Percentiles rank a stretch among this genome's conserved stretches.
phyloP scores from a whole-genome alignment of 768 basidiomycete species.

The Mycena haematopus region DNA sequence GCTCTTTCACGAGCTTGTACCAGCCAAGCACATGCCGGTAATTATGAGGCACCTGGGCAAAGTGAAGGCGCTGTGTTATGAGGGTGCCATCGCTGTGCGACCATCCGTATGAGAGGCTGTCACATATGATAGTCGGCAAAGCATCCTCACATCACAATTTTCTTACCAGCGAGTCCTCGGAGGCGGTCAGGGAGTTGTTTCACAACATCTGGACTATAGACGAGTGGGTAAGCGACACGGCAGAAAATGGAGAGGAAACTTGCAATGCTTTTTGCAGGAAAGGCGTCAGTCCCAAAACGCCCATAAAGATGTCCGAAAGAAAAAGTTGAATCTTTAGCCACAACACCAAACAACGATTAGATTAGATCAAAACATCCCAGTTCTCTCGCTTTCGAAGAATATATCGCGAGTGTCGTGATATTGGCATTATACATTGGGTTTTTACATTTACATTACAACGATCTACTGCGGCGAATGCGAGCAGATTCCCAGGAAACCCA shows the following conservation, averaged over 20 bases:
- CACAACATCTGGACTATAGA: conserved; percentile 66
- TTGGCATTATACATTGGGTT: neutral
- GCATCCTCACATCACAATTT: conserved; percentile 70
- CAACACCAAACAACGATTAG: neutral
- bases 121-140: conserved; percentile 9
- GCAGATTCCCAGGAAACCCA: neutral
- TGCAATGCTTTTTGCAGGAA: conserved; percentile 29
- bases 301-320: conserved; percentile 19
- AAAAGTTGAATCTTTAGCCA: neutral
- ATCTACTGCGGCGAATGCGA: conserved; percentile 8
- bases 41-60: conserved; percentile 64
- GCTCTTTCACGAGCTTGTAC: conserved; percentile 72
- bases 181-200: conserved; percentile 70
- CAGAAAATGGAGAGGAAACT: neutral
- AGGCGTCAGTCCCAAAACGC: conserved; percentile 29
- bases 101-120: conserved; percentile 16
- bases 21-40: conserved; percentile 80
- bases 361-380: neutral
- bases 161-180: conserved; percentile 65
- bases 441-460: conserved; percentile 3
- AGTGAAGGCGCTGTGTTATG: conserved; percentile 84
- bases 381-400: too few species aligned
- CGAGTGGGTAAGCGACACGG: neutral
- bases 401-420: too few species aligned
- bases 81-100: conserved; percentile 79